phyloP scores from a whole-genome alignment of 495 filamentous ascomycete species.

The Talaromyces stipitatus region DNA sequence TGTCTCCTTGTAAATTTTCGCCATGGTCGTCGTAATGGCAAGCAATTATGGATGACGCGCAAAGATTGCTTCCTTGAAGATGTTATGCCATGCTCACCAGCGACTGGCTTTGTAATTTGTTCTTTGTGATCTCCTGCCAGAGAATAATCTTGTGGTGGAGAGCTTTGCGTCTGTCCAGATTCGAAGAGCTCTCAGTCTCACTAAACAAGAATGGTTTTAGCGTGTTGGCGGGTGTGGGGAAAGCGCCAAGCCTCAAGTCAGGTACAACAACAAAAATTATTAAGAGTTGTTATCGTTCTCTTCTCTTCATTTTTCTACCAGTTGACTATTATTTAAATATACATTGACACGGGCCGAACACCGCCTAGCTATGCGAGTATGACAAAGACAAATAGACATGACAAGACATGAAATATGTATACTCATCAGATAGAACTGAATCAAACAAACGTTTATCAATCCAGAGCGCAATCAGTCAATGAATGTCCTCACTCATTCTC shows the following conservation, averaged over 20 bases:
- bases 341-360: not conserved
- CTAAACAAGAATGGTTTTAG: not conserved
- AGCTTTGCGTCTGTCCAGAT: not conserved
- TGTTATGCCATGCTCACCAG: not conserved
- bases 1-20: conserved; percentile 74
- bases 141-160: not conserved
- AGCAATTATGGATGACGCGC: not conserved
- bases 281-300: not conserved
- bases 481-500: conserved; percentile 61
- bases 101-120: not conserved
- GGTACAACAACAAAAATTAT: not conserved
- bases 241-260: not conserved
- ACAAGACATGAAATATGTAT: not conserved
- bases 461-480: no score
- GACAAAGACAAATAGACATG: not conserved
- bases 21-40: conserved; percentile 22
- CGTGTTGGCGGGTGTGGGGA: not conserved
- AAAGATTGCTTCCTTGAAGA: not conserved
- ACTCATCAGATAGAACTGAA: not conserved
- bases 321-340: not conserved
- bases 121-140: not conserved
- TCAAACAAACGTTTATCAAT: not conserved
- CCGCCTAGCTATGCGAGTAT: not conserved
- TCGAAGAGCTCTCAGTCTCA: not conserved
- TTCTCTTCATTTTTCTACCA: not conserved